Base-by-base conservation (phyloP, 2,329 filamentous ascomycete genomes). In the Curvularia hawaiiensis region DNA sequence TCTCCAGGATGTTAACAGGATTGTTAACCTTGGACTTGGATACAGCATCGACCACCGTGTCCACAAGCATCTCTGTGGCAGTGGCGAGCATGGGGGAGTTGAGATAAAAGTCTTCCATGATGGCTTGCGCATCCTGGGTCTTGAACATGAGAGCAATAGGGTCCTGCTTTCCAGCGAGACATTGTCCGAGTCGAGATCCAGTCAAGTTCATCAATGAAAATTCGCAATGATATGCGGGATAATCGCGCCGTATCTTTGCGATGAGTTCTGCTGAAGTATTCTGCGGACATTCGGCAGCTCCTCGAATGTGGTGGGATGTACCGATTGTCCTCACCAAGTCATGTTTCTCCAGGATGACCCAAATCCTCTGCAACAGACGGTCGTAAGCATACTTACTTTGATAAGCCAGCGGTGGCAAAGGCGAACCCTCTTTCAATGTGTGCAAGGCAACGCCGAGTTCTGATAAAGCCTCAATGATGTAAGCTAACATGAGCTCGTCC, bases 21-120 rank as follows among this genome's bases (percentile, higher is more conserved):
- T 33, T 41, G 24, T 50, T 43, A 11, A 28, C 22, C 24, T 50
- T 51, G 8, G 12, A 46, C 11, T 18, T 30, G 18, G 35, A 41
- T 4, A 54, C 33, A 24, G 24, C n/a, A 26, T 44, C 24, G 12
- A 47, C 20, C 4, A 61, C 20, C 33, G 51, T 47, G 12, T 46
- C 41, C 38, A 56, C 57, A 10, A 66, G 56, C 48, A 60, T 45
- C 12, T 54, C 50, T 1, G 61, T 63, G 4, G 53, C 24, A 2
- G 64, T 59, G 4, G 58, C 49, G 10, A 64, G 22, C 60, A 66
- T 66, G 8, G 62, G 62, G 3, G 60, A 58, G 26, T 55, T 55
- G 41, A 18, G 28, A 35, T 66, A 66, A 26, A 51, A 60, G 11
- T 61, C 55, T 33, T 58, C 64, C 45, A 66, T 47, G 26, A 64